These are phyloP conservation scores for Podospora comata DNA, from an alignment of 495 filamentous ascomycete genomes.

Conservation along the genomic window DNA sequence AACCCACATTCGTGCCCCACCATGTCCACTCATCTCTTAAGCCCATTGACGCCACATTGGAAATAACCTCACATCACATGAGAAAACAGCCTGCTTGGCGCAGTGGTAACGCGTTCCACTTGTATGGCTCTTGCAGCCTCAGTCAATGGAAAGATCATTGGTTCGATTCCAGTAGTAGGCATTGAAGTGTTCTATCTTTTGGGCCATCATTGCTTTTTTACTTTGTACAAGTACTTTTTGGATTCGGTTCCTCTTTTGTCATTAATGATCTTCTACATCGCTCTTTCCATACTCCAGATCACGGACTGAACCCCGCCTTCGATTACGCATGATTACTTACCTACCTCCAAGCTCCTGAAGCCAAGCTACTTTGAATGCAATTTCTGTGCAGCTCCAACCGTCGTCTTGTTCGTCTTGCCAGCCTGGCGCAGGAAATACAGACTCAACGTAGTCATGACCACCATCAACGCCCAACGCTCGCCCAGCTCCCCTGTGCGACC, in stretches of 20 bases:
- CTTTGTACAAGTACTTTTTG: too few species aligned
- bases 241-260: too few species aligned
- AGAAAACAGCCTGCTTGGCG: not conserved
- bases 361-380: constrained; percentile 13
- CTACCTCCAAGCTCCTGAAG: not conserved
- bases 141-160: not conserved
- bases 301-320: too few species aligned
- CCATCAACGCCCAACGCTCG: constrained; percentile 22
- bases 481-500: constrained; percentile 16
- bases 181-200: not conserved
- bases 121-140: not conserved
- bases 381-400: constrained; percentile 9
- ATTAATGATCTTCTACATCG: too few species aligned
- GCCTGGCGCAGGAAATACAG: constrained; percentile 11
- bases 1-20: not conserved
- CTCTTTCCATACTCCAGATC: too few species aligned
- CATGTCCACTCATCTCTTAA: not conserved
- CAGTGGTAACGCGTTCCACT: not conserved
- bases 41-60: not conserved
- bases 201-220: too few species aligned
- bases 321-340: too few species aligned
- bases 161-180: not conserved
- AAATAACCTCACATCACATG: not conserved
- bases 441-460: constrained; percentile 14
- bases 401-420: constrained; percentile 18